A percentile compares a stretch with the other conserved stretches of the same genome.
These are phyloP conservation scores for Amanita rubescens DNA, from an alignment of 768 basidiomycete species.

Conservation along the genomic window DNA sequence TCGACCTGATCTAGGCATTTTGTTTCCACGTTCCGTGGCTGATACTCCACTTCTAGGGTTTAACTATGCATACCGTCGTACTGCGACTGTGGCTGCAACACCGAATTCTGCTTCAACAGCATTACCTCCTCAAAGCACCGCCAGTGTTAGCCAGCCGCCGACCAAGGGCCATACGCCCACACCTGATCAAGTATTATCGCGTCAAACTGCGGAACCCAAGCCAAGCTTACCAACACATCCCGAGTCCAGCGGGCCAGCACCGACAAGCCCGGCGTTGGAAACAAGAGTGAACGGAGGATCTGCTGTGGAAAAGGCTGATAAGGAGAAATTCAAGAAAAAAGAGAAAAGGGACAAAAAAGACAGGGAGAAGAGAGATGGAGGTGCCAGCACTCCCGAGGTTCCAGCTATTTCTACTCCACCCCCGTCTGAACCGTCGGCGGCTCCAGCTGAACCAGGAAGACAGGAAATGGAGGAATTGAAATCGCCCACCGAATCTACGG, in stretches of 20 bases:
- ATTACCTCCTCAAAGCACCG: constrained; percentile 34
- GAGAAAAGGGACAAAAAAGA: constrained; percentile 62
- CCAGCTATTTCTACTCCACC: constrained; percentile 25
- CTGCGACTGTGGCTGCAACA: constrained; percentile 51
- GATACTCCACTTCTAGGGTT: constrained; percentile 49
- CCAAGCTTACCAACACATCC: constrained; percentile 31
- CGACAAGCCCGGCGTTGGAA: background rate
- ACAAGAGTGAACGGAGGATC: constrained; percentile 11
- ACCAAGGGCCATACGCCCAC: constrained; percentile 31
- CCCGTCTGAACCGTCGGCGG: constrained; percentile 17
- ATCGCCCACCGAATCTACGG: constrained; percentile 52
- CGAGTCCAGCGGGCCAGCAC: constrained; percentile 18
- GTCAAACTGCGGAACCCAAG: constrained; percentile 23
- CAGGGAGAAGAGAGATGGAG: constrained; percentile 38
- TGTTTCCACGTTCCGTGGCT: constrained; percentile 2
- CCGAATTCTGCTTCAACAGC: constrained; percentile 50
- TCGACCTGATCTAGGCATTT: constrained; percentile 12
- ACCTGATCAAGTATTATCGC: constrained; percentile 24
- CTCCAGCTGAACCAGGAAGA: constrained; percentile 18
- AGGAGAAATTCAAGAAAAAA: constrained; percentile 46
- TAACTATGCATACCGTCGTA: constrained; percentile 91
- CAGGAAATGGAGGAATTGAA: constrained; percentile 34
- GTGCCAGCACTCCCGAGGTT: constrained; percentile 23
- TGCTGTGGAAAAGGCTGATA: constrained; percentile 36
- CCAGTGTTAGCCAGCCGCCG: constrained; percentile 26